Percentiles rank a stretch among this genome's conserved stretches.
Conservation (phyloP, 495 filamentous ascomycete genomes). For the Melanomma pulvis-pyrius region DNA sequence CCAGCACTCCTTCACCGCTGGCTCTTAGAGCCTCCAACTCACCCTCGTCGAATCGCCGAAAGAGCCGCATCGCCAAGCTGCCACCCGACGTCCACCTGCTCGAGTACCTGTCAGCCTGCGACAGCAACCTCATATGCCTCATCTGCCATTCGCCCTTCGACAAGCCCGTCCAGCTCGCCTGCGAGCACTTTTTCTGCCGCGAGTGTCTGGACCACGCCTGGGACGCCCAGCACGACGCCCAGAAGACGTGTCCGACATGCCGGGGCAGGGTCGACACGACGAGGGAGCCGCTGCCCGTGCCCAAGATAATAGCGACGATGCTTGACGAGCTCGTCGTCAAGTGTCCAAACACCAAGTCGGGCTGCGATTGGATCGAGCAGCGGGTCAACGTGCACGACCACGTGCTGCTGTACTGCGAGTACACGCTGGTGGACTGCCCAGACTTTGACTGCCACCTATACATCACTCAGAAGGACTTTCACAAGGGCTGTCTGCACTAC, state of each 20-base stretch:
- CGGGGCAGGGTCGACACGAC: slow-evolving; percentile 34
- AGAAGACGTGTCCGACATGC: slow-evolving; percentile 46
- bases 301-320: slow-evolving; percentile 63
- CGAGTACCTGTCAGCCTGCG: slow-evolving; percentile 68
- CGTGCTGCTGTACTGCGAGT: slow-evolving; percentile 73
- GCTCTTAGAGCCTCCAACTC: slow-evolving; percentile 37
- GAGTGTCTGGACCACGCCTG: slow-evolving; percentile 60
- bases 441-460: slow-evolving; percentile 42
- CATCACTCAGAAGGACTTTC: slow-evolving; percentile 55
- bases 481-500: slow-evolving; percentile 63
- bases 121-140: slow-evolving; percentile 79
- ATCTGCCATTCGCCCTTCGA: slow-evolving; percentile 80
- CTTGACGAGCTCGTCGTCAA: slow-evolving; percentile 75
- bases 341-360: slow-evolving; percentile 66
- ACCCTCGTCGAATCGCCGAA: slow-evolving; percentile 36
- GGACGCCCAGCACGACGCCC: slow-evolving; percentile 25
- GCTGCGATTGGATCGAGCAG: slow-evolving; percentile 65
- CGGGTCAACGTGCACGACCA: slow-evolving; percentile 73
- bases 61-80: slow-evolving; percentile 22
- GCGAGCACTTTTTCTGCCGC: slow-evolving; percentile 67
- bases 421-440: slow-evolving; percentile 67
- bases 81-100: slow-evolving; percentile 65
- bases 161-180: slow-evolving; percentile 69
- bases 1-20: slow-evolving; percentile 32
- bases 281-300: slow-evolving; percentile 41